Evolutionary conservation across 1,284 basidiomycete species (phyloP).

Genomic region (Fomes fomentarius): DNA sequence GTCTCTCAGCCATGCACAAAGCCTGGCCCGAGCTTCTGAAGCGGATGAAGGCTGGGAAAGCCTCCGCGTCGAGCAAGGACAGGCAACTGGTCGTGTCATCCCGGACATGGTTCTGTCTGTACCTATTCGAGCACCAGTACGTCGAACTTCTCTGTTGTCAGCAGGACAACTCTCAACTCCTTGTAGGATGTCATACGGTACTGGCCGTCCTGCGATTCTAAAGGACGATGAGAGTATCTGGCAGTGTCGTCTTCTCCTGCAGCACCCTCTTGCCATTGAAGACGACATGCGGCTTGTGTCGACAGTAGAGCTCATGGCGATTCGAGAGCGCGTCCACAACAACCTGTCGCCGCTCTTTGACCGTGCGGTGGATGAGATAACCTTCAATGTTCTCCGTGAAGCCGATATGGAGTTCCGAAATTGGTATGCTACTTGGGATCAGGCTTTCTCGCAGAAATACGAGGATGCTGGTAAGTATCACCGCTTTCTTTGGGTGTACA

Average conservation of each 20-base stretch:
- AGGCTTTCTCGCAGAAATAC: slow-evolving; percentile 79
- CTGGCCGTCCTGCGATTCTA: slow-evolving; percentile 88
- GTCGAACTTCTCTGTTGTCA: slow-evolving; percentile 32
- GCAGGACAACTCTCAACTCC: not conserved
- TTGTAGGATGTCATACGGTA: slow-evolving; percentile 82
- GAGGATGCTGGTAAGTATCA: slow-evolving; percentile 68
- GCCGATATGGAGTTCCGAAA: slow-evolving; percentile 69
- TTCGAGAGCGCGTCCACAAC: slow-evolving; percentile 77
- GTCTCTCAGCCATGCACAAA: slow-evolving; percentile 75
- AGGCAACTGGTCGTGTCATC: slow-evolving; percentile 78
- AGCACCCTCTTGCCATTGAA: slow-evolving; percentile 87
- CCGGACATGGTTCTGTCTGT: slow-evolving; percentile 89
- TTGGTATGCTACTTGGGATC: slow-evolving; percentile 81
- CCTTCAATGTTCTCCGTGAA: slow-evolving; percentile 63
- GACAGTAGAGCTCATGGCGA: slow-evolving; percentile 85
- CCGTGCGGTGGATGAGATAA: slow-evolving; percentile 65
- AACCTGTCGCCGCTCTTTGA: slow-evolving; percentile 65
- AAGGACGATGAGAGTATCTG: slow-evolving; percentile 90
- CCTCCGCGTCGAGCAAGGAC: slow-evolving; percentile 64
- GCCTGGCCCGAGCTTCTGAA: slow-evolving; percentile 84
- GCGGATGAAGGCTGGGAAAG: slow-evolving; percentile 70
- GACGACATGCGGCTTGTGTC: slow-evolving; percentile 96
- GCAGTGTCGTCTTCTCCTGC: slow-evolving; percentile 79
- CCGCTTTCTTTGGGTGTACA: not conserved
- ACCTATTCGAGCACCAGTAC: slow-evolving; percentile 91